Percentiles rank a stretch among this genome's conserved stretches.
These are phyloP conservation scores for Grammothele lineata DNA, from an alignment of 768 basidiomycete species.

Conservation along the genomic window DNA sequence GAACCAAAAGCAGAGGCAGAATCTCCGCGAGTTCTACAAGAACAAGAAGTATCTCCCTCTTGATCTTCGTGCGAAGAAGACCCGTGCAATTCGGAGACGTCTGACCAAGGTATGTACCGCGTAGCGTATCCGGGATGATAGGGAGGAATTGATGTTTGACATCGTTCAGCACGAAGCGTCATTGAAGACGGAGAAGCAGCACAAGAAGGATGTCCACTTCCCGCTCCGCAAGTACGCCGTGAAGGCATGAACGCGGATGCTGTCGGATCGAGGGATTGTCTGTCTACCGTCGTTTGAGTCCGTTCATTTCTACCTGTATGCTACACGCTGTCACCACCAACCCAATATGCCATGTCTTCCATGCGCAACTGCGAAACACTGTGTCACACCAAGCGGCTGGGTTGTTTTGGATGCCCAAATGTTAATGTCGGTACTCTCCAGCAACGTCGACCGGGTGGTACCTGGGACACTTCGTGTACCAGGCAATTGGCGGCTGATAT, in stretches of 20 bases:
- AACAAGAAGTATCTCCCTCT: slow-evolving; percentile 94
- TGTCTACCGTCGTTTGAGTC: slow-evolving; percentile 23
- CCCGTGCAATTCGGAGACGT: slow-evolving; percentile 94
- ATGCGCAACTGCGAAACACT: slow-evolving; percentile 13
- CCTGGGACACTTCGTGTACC: too few species aligned
- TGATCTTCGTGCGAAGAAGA: slow-evolving; percentile 97
- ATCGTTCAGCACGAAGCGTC: slow-evolving; percentile 68
- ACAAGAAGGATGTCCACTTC: slow-evolving; percentile 94
- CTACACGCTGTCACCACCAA: slow-evolving; percentile 30
- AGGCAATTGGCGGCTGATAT: too few species aligned
- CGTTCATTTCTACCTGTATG: slow-evolving; percentile 35
- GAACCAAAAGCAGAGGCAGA: slow-evolving; percentile 97
- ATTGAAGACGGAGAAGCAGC: slow-evolving; percentile 87
- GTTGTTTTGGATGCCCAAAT: too few species aligned
- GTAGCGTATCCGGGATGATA: too few species aligned
- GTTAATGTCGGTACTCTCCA: too few species aligned
- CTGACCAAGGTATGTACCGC: slow-evolving; percentile 68
- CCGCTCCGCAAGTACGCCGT: slow-evolving; percentile 92
- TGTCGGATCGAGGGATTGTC: slow-evolving; percentile 17
- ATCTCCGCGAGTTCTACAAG: slow-evolving; percentile 98
- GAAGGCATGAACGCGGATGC: slow-evolving; percentile 61
- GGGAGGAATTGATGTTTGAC: background rate
- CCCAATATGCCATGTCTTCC: slow-evolving; percentile 30
- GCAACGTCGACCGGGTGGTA: too few species aligned
- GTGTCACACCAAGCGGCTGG: too few species aligned